These are phyloP conservation scores for Trypanosoma lewisi DNA, from an alignment of 208 protist genomes.

Conservation along the genomic window DNA sequence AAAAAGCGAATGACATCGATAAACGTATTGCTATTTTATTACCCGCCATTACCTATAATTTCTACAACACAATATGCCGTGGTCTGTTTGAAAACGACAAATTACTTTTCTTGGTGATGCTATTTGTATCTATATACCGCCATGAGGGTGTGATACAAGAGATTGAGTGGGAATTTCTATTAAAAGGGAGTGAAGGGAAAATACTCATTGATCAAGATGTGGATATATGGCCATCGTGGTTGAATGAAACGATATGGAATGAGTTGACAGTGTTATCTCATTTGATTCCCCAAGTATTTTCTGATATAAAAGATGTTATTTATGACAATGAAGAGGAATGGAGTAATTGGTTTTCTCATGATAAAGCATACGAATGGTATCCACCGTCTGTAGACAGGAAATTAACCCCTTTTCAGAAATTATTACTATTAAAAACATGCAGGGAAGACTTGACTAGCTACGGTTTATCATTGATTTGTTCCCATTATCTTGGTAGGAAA, in stretches of 20 bases:
- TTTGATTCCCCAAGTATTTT: slow-evolving; percentile 77
- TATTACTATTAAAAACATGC: slow-evolving; percentile 89
- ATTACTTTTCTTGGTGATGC: slow-evolving; percentile 95
- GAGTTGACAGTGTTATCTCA: slow-evolving; percentile 85
- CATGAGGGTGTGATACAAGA: slow-evolving; percentile 61
- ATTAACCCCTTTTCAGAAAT: slow-evolving; percentile 76
- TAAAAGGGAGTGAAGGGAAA: slow-evolving; percentile 84
- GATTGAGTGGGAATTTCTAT: slow-evolving; percentile 88
- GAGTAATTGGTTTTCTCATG: slow-evolving; percentile 80
- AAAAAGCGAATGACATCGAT: slow-evolving; percentile 73
- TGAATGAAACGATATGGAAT: slow-evolving; percentile 90
- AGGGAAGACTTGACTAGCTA: slow-evolving; percentile 91
- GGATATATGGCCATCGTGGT: slow-evolving; percentile 85
- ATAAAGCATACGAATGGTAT: slow-evolving; percentile 82
- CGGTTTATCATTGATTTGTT: slow-evolving; percentile 76
- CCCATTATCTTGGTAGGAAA: slow-evolving; percentile 74
- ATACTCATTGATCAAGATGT: slow-evolving; percentile 62
- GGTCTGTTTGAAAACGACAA: slow-evolving; percentile 96
- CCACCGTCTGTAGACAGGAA: slow-evolving; percentile 36
- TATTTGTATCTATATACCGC: slow-evolving; percentile 87
- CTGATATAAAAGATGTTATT: slow-evolving; percentile 85
- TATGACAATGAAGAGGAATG: slow-evolving; percentile 77
- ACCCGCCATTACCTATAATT: slow-evolving; percentile 80
- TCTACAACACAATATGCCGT: slow-evolving; percentile 93
- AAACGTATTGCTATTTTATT: slow-evolving; percentile 78